Conservation (phyloP, 495 filamentous ascomycete species). For the Aspergillus ellipticus region DNA sequence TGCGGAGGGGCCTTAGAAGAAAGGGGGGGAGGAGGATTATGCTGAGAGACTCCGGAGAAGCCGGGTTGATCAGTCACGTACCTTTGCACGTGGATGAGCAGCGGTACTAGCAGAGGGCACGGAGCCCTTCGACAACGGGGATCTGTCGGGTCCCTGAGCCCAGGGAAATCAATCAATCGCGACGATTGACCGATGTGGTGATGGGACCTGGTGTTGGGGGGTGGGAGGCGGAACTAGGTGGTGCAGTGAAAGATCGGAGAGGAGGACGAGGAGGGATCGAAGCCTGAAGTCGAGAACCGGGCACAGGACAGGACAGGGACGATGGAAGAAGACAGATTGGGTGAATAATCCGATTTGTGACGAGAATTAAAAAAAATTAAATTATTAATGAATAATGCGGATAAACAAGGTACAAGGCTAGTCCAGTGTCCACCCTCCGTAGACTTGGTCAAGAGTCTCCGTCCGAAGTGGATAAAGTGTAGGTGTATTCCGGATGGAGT, state of each 20-base stretch:
- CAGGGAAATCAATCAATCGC: background rate
- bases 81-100: constrained; percentile 18
- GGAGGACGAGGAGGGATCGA: background rate
- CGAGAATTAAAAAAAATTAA: background rate
- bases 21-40: background rate
- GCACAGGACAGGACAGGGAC: too few relatives aligned
- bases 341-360: background rate
- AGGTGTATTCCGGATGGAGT: too few relatives aligned
- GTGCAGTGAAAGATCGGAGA: background rate
- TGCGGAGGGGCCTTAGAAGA: constrained; percentile 2
- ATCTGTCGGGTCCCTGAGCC: background rate
- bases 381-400: constrained; percentile 2
- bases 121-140: constrained; percentile 9
- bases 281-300: background rate
- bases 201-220: background rate
- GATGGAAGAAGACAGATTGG: background rate
- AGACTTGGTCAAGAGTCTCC: too few relatives aligned
- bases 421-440: background rate
- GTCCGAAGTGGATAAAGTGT: too few relatives aligned
- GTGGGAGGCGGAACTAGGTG: background rate
- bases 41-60: constrained; percentile 9
- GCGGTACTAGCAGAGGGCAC: constrained; percentile 12
- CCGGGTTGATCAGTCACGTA: constrained; percentile 14
- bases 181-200: background rate
- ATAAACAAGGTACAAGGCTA: background rate